Base-by-base conservation (phyloP, 768 basidiomycete species). In the Amanita rubescens region DNA sequence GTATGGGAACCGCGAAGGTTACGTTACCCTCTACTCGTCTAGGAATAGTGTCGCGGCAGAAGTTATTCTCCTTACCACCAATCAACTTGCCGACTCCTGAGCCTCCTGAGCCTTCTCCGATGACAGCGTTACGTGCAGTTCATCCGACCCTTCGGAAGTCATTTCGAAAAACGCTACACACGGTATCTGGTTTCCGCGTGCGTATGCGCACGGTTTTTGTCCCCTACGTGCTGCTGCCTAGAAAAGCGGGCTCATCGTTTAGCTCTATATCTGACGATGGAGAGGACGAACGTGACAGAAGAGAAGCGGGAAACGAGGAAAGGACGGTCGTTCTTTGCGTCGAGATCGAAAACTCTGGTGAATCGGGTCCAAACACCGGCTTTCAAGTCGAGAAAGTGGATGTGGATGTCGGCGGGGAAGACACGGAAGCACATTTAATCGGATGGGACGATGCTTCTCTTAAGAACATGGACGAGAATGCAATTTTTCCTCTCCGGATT, bases 191-290 rank as follows among this genome's bases (percentile, higher is more conserved):
- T 3, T 87, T 96, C 67, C 78, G 84, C 19, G 87, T 96, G 22
- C 83, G 92, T 32, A 95, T 95, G 94, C 80, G 92, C n/a, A 94
- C 92, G 0, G 87, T 93, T 5, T 91, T 94, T 58, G 84, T 94
- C 10, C 94, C 94, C 0, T 85, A 90, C 59, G 79, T 94, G 19
- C 74, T 92, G 42, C 69, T 91, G 3, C 80, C 82, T 1, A 76
- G 76, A 30, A 60, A 59, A 15, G 65, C 68, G 34, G 62, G 57
- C 11, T 57, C 53, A 5, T 49, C 60, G 12, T 59, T 64, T 11
- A 61, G 58, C 10, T 57, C 54, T 8, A 50, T 61, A 11, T 59
- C 64, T 11, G 64, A 65, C 3, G 54, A 63, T 3, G 73, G 73
- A 5, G 73, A 72, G 37, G 77, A 76, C 48, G 77, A 79, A 38